Base-by-base conservation (phyloP, 2,329 filamentous ascomycete genomes). In the Colletotrichum orbiculare region DNA sequence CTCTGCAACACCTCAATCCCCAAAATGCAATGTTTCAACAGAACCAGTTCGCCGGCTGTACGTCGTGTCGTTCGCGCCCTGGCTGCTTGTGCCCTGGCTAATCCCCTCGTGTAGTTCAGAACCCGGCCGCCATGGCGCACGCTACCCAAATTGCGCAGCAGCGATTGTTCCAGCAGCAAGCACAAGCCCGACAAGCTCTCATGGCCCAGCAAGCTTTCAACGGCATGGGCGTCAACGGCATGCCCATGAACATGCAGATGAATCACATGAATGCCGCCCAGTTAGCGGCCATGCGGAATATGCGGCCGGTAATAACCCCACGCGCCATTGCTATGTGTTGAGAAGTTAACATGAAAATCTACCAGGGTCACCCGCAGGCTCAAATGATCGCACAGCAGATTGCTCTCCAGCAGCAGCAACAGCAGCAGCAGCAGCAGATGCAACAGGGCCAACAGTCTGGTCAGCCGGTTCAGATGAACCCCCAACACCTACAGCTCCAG, bases 1-100 rank as follows among this genome's bases (percentile, higher is more conserved):
- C 89, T 15, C 79, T 94, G 71, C 89, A 90, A 73, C 91, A 94
- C 74, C 75, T 94, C 58, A 91, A 83, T 73, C 89, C 90, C 56
- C 83, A 85, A 71, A 79, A 81, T 65, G 86, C 87, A 69, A 79
- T 89, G 74, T 83, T 88, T 66, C 87, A 86, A 61, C 85, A 87
- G 67, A 81, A 83, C 49, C 81, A 84, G 54, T 82, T 69, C 39
- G 54, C 35, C 33, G 59, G 59, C 53, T 68, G 67, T 68, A 67
- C 12, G 67, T 67, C 37, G 33, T 11, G 54, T 38, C 34, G 8
- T 17, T 42, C n/a, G 8, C 45, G 8, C 54, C 5, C 15, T 10
- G 41, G 12, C 6, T 9, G 4, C 37, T 6, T 46, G 33, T 13
- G 13, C 17, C 47, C 38, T 11, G 52, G 50, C 64, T 66, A 43